Evolutionary conservation across 768 basidiomycete species (phyloP).

Genomic region (Termitomyces heimii): DNA sequence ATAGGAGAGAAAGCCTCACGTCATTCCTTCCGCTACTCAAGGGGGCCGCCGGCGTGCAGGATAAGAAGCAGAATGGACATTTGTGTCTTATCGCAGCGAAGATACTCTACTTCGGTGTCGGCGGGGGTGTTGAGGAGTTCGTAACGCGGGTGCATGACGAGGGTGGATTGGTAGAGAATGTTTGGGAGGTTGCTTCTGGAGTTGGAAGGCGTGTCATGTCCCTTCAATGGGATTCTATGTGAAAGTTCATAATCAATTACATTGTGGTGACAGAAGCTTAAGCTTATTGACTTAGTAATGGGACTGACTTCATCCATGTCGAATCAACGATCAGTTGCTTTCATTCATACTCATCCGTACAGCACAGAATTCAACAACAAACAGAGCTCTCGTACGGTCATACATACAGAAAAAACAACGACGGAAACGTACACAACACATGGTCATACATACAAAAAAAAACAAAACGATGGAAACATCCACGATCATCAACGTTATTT

Average conservation of each 20-base stretch:
- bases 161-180: conserved; percentile 43
- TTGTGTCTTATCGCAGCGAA: conserved; percentile 85
- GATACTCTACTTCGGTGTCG: conserved; percentile 92
- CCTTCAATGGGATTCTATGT: conserved; percentile 42
- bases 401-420: neutral
- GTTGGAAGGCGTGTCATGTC: conserved; percentile 72
- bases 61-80: conserved; percentile 12
- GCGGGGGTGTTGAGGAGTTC: conserved; percentile 81
- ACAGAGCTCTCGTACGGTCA: neutral
- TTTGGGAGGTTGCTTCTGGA: conserved; percentile 63
- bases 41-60: conserved; percentile 22
- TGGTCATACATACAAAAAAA: neutral
- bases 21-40: conserved; percentile 53
- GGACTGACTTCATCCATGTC: neutral
- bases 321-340: neutral
- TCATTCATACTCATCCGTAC: neutral
- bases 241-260: neutral
- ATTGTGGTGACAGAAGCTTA: neutral
- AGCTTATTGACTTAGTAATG: neutral
- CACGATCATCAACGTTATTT: neutral
- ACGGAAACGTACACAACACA: neutral
- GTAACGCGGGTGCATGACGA: conserved; percentile 42
- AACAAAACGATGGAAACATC: neutral
- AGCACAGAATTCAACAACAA: neutral
- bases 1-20: conserved; percentile 58